These are phyloP conservation scores for Phytophthora pini DNA, from an alignment of 352 stramenopile species.

Conservation along the genomic window DNA sequence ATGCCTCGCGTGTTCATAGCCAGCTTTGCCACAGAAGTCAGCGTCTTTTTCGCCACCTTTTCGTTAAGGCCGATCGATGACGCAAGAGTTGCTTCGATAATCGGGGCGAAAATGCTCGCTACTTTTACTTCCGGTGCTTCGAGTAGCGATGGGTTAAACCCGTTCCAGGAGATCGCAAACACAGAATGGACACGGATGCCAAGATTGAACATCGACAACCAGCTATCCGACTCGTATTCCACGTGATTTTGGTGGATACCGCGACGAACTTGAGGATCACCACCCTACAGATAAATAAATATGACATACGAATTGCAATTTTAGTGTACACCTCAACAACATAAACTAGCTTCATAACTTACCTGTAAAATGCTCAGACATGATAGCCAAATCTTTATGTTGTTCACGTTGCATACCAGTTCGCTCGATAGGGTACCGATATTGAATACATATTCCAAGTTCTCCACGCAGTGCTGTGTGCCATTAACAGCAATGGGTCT, in stretches of 20 bases:
- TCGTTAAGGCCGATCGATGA: constrained; percentile 60
- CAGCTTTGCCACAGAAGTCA: constrained; percentile 47
- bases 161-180: constrained; percentile 82
- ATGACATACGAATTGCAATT: constrained; percentile 13
- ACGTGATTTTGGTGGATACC: constrained; percentile 81
- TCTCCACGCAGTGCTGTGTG: constrained; percentile 85
- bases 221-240: constrained; percentile 90
- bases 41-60: constrained; percentile 57
- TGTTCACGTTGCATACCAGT: constrained; percentile 73
- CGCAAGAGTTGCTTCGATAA: constrained; percentile 49
- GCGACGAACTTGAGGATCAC: constrained; percentile 74
- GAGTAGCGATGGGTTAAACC: constrained; percentile 56
- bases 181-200: constrained; percentile 88
- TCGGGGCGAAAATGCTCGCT: constrained; percentile 53
- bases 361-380: constrained; percentile 78
- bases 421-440: constrained; percentile 78
- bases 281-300: constrained; percentile 53
- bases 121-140: constrained; percentile 37
- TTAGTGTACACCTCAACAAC: not conserved
- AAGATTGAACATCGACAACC: constrained; percentile 90
- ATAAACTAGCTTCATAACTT: constrained; percentile 1
- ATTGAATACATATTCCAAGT: constrained; percentile 89
- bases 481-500: constrained; percentile 1
- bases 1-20: constrained; percentile 16
- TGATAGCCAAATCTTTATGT: constrained; percentile 75